Evolutionary conservation across 2,329 filamentous ascomycete species (phyloP).

Genomic region (Pestalotiopsis fici): DNA sequence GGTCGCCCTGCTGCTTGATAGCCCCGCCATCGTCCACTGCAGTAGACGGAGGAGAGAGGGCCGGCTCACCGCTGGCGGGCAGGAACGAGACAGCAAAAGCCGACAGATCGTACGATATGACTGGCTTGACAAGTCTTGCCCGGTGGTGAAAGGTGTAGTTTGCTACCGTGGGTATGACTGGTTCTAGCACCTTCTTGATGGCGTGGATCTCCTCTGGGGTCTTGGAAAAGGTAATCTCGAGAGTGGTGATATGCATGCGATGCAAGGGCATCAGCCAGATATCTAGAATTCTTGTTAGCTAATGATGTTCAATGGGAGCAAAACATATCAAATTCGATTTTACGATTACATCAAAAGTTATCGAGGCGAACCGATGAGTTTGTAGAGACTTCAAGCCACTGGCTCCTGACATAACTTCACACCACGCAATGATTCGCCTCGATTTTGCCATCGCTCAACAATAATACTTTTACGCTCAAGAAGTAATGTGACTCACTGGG

Average conservation of each 20-base stretch:
- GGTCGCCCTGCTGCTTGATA: constrained; percentile 54
- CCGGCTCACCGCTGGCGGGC: constrained; percentile 68
- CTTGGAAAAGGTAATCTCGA: constrained; percentile 83
- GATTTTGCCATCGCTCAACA: too few species aligned
- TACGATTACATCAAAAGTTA: too few species aligned
- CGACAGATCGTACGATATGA: constrained; percentile 81
- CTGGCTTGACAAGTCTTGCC: constrained; percentile 76
- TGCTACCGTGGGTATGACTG: constrained; percentile 59
- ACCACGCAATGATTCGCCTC: too few species aligned
- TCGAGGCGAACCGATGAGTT: too few species aligned
- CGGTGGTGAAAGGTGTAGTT: constrained; percentile 69
- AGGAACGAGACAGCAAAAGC: constrained; percentile 87
- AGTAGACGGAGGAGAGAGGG: constrained; percentile 38
- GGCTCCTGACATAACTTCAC: too few species aligned
- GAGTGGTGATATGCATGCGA: constrained; percentile 79
- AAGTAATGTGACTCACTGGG: constrained; percentile 60
- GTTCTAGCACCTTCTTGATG: constrained; percentile 59
- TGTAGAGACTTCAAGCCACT: too few species aligned
- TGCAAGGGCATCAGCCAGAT: constrained; percentile 85
- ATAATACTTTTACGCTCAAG: neutral
- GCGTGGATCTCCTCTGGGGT: constrained; percentile 67
- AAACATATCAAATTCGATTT: too few species aligned
- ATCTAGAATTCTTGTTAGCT: constrained; percentile 43
- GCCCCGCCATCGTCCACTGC: constrained; percentile 34
- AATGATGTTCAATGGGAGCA: neutral